phyloP scores from a whole-genome alignment of 1,284 basidiomycete species.

The Papiliotrema fonsecae region DNA sequence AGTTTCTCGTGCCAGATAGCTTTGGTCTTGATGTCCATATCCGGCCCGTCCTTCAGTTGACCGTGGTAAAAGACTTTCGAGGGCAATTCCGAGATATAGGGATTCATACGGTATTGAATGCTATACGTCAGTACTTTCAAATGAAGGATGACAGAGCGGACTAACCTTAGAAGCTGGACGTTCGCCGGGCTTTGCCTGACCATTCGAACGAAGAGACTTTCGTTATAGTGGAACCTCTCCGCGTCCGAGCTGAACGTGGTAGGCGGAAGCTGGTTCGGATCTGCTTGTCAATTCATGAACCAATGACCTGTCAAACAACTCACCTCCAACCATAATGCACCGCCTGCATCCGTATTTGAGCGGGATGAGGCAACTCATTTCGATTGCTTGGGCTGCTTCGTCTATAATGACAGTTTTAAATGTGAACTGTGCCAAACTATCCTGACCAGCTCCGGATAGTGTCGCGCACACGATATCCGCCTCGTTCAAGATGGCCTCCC shows the following conservation, averaged over 20 bases:
- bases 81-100: slow-evolving; percentile 85
- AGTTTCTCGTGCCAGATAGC: slow-evolving; percentile 80
- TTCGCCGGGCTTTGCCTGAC: slow-evolving; percentile 71
- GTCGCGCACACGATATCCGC: slow-evolving; percentile 95
- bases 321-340: slow-evolving; percentile 92
- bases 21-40: slow-evolving; percentile 76
- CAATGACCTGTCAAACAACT: not conserved
- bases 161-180: slow-evolving; percentile 84
- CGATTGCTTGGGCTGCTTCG: slow-evolving; percentile 96
- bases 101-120: slow-evolving; percentile 99
- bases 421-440: slow-evolving; percentile 73
- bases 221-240: slow-evolving; percentile 73
- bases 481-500: slow-evolving; percentile 71
- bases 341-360: slow-evolving; percentile 79
- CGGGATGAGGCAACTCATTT: slow-evolving; percentile 94
- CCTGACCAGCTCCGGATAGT: slow-evolving; percentile 87
- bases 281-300: slow-evolving; percentile 48
- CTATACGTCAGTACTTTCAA: slow-evolving; percentile 17
- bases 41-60: slow-evolving; percentile 77
- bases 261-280: slow-evolving; percentile 95
- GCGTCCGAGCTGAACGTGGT: slow-evolving; percentile 92
- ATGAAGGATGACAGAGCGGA: not conserved
- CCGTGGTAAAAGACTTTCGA: slow-evolving; percentile 85
- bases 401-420: slow-evolving; percentile 98
- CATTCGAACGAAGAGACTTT: slow-evolving; percentile 87